Percentiles rank a stretch among this genome's conserved stretches.
Conservation (phyloP, 2,329 filamentous ascomycete species). For the Aspergillus glaucus region DNA sequence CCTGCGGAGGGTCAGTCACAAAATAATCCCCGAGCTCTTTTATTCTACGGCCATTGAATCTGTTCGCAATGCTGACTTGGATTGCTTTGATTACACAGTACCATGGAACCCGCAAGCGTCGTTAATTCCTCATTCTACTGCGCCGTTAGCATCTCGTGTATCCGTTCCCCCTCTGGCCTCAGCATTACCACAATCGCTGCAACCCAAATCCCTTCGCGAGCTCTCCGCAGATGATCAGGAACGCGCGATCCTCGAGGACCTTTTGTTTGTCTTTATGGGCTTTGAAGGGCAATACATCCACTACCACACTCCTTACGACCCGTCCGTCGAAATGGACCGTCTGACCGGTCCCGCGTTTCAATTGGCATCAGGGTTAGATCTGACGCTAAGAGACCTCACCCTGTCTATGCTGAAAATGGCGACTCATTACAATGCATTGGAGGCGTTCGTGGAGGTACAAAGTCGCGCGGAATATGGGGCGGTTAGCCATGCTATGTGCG, state of each 20-base stretch:
- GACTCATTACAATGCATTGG: conserved; percentile 83
- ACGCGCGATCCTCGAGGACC: conserved; percentile 76
- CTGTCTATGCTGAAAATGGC: conserved; percentile 88
- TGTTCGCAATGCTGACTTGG: conserved; percentile 10
- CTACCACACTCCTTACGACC: conserved; percentile 76
- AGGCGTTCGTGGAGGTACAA: conserved; percentile 90
- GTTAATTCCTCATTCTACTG: conserved; percentile 62
- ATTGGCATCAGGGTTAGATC: conserved; percentile 77
- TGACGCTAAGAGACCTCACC: conserved; percentile 81
- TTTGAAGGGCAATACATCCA: conserved; percentile 97
- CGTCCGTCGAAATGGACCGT: conserved; percentile 76
- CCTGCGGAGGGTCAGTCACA: conserved; percentile 22
- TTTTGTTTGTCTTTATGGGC: conserved; percentile 95
- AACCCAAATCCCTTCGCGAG: conserved; percentile 61
- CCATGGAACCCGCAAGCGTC: conserved; percentile 76
- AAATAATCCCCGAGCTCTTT: not conserved
- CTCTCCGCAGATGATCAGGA: conserved; percentile 79
- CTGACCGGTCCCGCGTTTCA: conserved; percentile 75
- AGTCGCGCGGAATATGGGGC: conserved; percentile 88
- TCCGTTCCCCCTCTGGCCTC: conserved; percentile 58
- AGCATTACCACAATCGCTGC: conserved; percentile 61
- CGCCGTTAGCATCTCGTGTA: conserved; percentile 65
- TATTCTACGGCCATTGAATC: not conserved
- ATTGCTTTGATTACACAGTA: conserved; percentile 18
- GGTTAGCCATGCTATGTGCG: conserved; percentile 92